Evolutionary conservation across 495 filamentous ascomycete species (phyloP).

Genomic region (Entonaema liquescens): DNA sequence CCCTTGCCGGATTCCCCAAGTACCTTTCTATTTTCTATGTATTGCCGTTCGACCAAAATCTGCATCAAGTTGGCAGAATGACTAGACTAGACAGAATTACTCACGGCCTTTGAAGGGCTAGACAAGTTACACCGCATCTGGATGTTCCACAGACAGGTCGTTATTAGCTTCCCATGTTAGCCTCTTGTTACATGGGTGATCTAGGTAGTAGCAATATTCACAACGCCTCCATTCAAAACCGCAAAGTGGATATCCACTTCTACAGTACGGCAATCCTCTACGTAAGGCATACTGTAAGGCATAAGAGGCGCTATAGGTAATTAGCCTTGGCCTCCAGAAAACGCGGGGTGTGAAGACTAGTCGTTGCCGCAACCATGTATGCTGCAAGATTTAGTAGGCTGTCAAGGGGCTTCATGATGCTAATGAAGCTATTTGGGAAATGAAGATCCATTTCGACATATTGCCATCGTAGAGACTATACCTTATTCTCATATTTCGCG

Average conservation of each 20-base stretch:
- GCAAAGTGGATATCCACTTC: constrained; percentile 4
- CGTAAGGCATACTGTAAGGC: background rate
- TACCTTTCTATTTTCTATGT: background rate
- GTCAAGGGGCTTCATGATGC: background rate
- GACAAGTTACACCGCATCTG: constrained; percentile 14
- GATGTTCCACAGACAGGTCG: constrained; percentile 10
- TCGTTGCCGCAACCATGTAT: too few relatives aligned
- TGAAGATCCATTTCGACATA: background rate
- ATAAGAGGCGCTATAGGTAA: background rate
- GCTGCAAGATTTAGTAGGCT: too few relatives aligned
- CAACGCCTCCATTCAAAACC: constrained; percentile 4
- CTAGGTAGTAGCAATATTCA: too few relatives aligned
- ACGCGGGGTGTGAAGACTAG: background rate
- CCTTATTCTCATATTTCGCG: background rate
- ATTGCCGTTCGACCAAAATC: constrained; percentile 4
- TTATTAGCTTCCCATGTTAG: background rate
- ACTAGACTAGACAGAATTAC: background rate
- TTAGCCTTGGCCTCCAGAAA: background rate
- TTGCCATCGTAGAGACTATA: background rate
- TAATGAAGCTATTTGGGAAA: constrained; percentile 6
- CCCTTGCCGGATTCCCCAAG: background rate
- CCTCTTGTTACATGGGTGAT: background rate
- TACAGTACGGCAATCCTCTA: background rate
- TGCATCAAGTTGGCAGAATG: background rate
- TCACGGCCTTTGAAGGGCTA: background rate